Conservation (phyloP, 2,329 filamentous ascomycete genomes). For the Paraphoma sp. region DNA sequence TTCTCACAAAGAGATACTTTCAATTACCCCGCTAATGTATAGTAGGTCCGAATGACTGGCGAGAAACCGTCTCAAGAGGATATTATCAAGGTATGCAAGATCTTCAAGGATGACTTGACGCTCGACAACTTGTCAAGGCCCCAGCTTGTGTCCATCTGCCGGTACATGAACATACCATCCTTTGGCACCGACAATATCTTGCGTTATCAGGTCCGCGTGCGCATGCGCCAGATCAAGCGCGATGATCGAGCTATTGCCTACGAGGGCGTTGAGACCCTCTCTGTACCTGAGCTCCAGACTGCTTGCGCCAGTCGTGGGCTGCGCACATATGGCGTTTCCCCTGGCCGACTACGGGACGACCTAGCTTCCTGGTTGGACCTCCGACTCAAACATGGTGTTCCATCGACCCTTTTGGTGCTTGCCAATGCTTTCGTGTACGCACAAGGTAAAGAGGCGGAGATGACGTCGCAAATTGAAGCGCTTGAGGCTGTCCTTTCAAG, state of each 20-base stretch:
- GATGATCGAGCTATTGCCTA: constrained; percentile 94
- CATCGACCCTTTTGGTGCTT: constrained; percentile 90
- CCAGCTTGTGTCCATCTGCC: constrained; percentile 96
- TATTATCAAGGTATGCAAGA: constrained; percentile 98
- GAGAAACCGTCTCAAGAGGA: constrained; percentile 87
- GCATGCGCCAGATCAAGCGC: constrained; percentile 99
- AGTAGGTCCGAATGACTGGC: constrained; percentile 73
- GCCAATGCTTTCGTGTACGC: constrained; percentile 98
- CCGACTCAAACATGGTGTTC: constrained; percentile 91
- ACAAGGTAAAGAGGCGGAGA: constrained; percentile 82
- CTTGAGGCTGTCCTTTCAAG: constrained; percentile 90
- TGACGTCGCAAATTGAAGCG: constrained; percentile 89
- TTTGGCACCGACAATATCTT: constrained; percentile 98
- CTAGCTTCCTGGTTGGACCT: constrained; percentile 94
- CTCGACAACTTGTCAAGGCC: constrained; percentile 96
- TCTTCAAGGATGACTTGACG: constrained; percentile 97
- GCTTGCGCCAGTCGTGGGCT: constrained; percentile 92
- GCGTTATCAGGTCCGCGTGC: constrained; percentile 93
- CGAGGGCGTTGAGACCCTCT: constrained; percentile 91
- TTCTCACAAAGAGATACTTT: background rate
- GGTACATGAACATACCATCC: constrained; percentile 96
- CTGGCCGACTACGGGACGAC: constrained; percentile 85
- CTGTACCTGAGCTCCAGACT: constrained; percentile 90
- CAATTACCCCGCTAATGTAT: constrained; percentile 12
- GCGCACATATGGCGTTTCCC: constrained; percentile 89